phyloP scores from a whole-genome alignment of 1,139 yeast genomes.

The Suhomyces guaymorum region DNA sequence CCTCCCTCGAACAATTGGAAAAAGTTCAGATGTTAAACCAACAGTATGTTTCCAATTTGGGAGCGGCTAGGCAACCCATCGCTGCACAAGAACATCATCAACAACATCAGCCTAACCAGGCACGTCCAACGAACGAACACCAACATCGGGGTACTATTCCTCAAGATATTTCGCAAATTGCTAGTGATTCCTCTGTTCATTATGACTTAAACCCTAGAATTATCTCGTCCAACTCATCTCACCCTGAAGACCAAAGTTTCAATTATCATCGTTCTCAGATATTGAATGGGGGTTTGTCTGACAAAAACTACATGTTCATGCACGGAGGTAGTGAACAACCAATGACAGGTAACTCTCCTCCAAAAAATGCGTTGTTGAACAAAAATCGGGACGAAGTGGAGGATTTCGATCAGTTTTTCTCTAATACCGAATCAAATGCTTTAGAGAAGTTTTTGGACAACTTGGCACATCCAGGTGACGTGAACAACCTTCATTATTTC shows the following conservation, averaged over 20 bases:
- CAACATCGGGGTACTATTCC: slow-evolving; percentile 4
- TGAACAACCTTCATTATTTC: slow-evolving; percentile 37
- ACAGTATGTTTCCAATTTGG: slow-evolving; percentile 20
- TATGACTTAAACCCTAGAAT: slow-evolving; percentile 5
- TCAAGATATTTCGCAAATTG: slow-evolving; percentile 7
- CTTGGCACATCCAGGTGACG: slow-evolving; percentile 35
- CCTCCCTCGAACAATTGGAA: slow-evolving; percentile 41
- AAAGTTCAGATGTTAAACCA: slow-evolving; percentile 39
- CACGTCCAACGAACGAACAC: no score
- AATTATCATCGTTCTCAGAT: slow-evolving; percentile 17
- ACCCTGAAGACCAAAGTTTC: slow-evolving; percentile 13
- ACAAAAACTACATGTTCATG: slow-evolving; percentile 11
- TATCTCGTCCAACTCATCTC: no score
- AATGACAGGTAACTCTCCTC: no score
- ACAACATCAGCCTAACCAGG: no score
- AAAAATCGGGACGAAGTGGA: slow-evolving; percentile 22
- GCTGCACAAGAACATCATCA: no score
- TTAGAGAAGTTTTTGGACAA: slow-evolving; percentile 48
- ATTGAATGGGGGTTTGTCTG: slow-evolving; percentile 7
- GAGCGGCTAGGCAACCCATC: no score
- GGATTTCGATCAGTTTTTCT: slow-evolving; percentile 47
- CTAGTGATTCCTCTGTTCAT: slow-evolving; percentile 10
- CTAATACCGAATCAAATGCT: slow-evolving; percentile 47
- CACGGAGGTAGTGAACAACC: no score
- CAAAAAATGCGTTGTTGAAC: no score